These are phyloP conservation scores for Paramecium primaurelia DNA, from an alignment of 73 alveolate species.

Conservation along the genomic window DNA sequence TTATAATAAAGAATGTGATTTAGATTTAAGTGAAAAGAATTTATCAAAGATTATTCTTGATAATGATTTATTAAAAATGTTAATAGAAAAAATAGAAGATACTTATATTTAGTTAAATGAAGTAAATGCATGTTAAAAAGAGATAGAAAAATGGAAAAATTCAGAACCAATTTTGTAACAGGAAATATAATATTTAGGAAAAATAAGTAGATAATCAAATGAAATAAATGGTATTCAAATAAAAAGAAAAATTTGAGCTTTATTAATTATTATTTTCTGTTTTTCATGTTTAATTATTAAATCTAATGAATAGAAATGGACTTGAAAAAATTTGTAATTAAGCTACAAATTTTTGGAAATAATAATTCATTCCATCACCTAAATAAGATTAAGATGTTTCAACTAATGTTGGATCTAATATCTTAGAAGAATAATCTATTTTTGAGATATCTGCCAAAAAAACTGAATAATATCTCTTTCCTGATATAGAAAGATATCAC, in stretches of 20 bases:
- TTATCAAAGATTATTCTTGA: not conserved
- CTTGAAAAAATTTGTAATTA: not conserved
- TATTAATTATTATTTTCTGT: not conserved
- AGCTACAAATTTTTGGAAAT: not conserved
- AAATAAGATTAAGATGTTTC: not conserved
- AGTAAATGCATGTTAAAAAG: not conserved
- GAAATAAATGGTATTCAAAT: not conserved
- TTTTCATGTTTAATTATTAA: not conserved
- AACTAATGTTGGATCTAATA: not conserved
- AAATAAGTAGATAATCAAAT: not conserved
- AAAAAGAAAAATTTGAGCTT: not conserved
- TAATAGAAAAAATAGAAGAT: conserved; percentile 25
- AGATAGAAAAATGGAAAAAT: conserved; percentile 7
- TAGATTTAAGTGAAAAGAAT: conserved; percentile 3
- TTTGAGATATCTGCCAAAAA: not conserved
- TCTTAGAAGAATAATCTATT: not conserved
- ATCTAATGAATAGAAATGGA: not conserved
- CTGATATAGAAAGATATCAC: not conserved
- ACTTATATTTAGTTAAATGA: conserved; percentile 3
- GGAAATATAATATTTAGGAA: conserved; percentile 3
- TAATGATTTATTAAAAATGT: not conserved
- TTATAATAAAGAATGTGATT: not conserved
- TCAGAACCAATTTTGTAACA: not conserved
- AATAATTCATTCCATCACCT: not conserved
- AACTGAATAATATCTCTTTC: not conserved